These are phyloP conservation scores for Globisporangium uncinulatum DNA, from an alignment of 352 stramenopile genomes.

Conservation along the genomic window DNA sequence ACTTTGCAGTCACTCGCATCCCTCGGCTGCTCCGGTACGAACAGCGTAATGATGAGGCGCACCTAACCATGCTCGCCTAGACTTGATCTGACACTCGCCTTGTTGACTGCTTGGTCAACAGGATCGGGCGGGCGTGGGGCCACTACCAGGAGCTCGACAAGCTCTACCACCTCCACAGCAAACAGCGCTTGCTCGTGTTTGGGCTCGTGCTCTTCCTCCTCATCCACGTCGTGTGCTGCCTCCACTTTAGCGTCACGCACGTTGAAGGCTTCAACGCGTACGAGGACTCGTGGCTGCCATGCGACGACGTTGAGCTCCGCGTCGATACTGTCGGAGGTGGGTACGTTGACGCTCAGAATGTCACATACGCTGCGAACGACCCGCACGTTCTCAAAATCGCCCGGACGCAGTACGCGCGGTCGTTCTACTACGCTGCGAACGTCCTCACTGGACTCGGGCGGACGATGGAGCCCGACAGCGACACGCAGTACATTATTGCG, in stretches of 20 bases:
- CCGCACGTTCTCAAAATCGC: conserved; percentile 17
- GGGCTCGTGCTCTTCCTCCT: conserved; percentile 39
- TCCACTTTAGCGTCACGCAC: conserved; percentile 33
- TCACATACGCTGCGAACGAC: conserved; percentile 13
- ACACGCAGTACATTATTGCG: conserved; percentile 31
- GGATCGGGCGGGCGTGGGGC: conserved; percentile 16
- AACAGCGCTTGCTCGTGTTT: conserved; percentile 33
- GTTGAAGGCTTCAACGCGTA: conserved; percentile 24
- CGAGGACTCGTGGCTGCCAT: conserved; percentile 30
- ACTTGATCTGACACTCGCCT: not conserved
- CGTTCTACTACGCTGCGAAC: conserved; percentile 30
- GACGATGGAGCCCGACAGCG: conserved; percentile 30
- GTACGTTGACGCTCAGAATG: conserved; percentile 17
- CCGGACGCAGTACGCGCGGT: conserved; percentile 24
- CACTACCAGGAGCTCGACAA: conserved; percentile 34
- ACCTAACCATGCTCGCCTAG: no score
- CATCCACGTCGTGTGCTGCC: conserved; percentile 44
- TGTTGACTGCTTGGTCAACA: conserved; percentile 1
- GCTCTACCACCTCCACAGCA: conserved; percentile 39
- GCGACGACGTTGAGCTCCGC: conserved; percentile 22
- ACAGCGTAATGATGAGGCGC: no score
- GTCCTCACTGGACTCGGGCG: conserved; percentile 26
- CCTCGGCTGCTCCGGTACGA: conserved; percentile 32
- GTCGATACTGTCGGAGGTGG: not conserved
- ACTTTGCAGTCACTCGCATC: conserved; percentile 25